phyloP scores from a whole-genome alignment of 1,284 basidiomycete genomes.

The Inonotus hispidus region DNA sequence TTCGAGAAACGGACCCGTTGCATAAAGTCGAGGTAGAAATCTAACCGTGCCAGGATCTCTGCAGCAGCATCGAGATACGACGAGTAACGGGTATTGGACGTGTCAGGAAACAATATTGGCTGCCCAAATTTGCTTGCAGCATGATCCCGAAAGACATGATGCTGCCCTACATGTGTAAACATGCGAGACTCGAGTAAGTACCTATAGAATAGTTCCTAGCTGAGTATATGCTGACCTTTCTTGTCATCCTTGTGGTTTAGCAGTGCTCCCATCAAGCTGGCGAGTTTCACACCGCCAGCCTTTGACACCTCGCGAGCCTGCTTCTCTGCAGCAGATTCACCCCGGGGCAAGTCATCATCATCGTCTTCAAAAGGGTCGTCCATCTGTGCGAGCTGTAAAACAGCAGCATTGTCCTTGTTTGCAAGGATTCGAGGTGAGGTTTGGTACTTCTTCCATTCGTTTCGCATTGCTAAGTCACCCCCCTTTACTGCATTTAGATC shows the following conservation, averaged over 20 bases:
- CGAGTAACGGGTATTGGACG: conserved; percentile 29
- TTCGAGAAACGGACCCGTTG: conserved; percentile 26
- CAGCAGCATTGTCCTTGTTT: not conserved
- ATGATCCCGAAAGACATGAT: conserved; percentile 25
- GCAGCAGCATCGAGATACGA: conserved; percentile 27
- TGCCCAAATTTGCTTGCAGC: conserved; percentile 10
- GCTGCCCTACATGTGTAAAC: conserved; percentile 21
- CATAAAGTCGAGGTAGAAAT: conserved; percentile 23
- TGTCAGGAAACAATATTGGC: conserved; percentile 22
- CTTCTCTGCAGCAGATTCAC: conserved; percentile 20
- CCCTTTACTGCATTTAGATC: conserved; percentile 26
- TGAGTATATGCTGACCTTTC: conserved; percentile 7
- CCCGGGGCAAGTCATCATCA: not conserved
- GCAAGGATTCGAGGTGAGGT: not conserved
- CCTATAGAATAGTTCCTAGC: too few relatives aligned
- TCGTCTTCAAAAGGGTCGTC: not conserved
- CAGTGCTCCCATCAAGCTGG: conserved; percentile 27
- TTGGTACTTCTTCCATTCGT: not conserved
- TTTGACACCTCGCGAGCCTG: conserved; percentile 24
- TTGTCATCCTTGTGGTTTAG: conserved; percentile 34
- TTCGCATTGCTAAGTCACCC: conserved; percentile 7
- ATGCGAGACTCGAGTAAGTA: too few relatives aligned
- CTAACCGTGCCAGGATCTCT: conserved; percentile 23
- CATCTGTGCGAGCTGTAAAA: not conserved
- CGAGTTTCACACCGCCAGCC: conserved; percentile 29